Conservation (phyloP, 179 eudicot species). For the Beta macrorhiza region DNA sequence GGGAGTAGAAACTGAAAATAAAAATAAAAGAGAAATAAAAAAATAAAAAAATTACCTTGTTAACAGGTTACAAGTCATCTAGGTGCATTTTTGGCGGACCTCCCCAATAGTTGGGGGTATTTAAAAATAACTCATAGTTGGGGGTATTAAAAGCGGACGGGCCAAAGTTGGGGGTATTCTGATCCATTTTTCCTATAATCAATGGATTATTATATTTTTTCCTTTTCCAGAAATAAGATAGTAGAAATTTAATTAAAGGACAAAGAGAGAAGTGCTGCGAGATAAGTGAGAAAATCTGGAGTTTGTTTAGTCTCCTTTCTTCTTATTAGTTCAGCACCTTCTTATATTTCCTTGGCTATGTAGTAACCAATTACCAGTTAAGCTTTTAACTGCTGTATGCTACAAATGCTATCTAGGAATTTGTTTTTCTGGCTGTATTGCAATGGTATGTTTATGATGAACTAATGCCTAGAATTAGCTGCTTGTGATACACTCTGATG, state of each 20-base stretch:
- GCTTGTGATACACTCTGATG: constrained; percentile 9
- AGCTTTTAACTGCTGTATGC: neutral
- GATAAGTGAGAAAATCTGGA: neutral
- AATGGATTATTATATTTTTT: neutral
- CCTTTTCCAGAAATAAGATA: neutral
- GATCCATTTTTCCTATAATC: too few relatives aligned
- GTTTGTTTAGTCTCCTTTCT: neutral
- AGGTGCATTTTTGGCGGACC: too few relatives aligned
- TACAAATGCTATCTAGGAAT: neutral
- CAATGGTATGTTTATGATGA: neutral
- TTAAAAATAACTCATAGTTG: too few relatives aligned
- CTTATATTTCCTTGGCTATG: neutral
- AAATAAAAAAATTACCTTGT: too few relatives aligned
- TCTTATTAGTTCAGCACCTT: neutral
- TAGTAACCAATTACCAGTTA: neutral
- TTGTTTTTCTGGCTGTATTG: neutral
- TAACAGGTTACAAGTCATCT: too few relatives aligned
- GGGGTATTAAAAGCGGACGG: too few relatives aligned
- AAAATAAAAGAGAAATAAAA: too few relatives aligned
- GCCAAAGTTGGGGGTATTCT: too few relatives aligned
- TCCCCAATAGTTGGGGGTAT: too few relatives aligned
- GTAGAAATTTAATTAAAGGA: neutral
- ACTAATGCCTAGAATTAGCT: neutral
- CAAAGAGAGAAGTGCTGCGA: neutral
- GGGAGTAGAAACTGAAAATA: too few relatives aligned